Conservation (phyloP, 106 monocot genomes). For the Xerophyta viscosa region DNA sequence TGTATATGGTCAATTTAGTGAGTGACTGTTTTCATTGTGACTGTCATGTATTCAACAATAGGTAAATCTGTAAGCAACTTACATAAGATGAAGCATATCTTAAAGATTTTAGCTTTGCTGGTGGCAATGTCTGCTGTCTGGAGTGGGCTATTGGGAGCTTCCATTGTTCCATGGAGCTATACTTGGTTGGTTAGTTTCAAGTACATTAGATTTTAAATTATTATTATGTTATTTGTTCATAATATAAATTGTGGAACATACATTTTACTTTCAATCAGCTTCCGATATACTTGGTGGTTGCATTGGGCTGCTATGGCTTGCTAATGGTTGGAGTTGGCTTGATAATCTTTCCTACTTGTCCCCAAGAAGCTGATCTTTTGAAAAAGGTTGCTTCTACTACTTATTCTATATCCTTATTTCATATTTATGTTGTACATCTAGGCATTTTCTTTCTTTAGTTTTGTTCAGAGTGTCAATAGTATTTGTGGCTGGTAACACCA, state of each 20-base stretch:
- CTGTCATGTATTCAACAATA: no score
- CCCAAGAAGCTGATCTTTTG: constrained; percentile 72
- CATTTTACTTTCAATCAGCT: constrained; percentile 48
- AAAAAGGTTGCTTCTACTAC: constrained; percentile 90
- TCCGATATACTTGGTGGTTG: constrained; percentile 72
- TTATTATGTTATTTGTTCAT: neutral
- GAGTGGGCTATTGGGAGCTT: constrained; percentile 62
- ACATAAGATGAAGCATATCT: constrained; percentile 94
- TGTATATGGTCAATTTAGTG: no score
- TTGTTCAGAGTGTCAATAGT: no score
- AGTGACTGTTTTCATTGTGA: no score
- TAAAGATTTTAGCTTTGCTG: constrained; percentile 63
- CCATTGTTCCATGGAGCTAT: constrained; percentile 55
- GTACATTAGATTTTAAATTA: neutral
- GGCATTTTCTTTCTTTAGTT: no score
- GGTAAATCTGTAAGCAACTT: no score
- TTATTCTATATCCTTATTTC: no score
- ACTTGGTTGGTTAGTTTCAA: constrained; percentile 82
- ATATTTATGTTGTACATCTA: no score
- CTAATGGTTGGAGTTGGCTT: constrained; percentile 95
- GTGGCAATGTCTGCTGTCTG: constrained; percentile 58
- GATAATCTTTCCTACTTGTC: constrained; percentile 91
- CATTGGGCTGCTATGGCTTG: constrained; percentile 91
- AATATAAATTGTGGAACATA: neutral
- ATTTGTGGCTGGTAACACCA: no score